Evolutionary conservation across 1,139 yeast species (phyloP).

Genomic region (Taiozyma sp.): DNA sequence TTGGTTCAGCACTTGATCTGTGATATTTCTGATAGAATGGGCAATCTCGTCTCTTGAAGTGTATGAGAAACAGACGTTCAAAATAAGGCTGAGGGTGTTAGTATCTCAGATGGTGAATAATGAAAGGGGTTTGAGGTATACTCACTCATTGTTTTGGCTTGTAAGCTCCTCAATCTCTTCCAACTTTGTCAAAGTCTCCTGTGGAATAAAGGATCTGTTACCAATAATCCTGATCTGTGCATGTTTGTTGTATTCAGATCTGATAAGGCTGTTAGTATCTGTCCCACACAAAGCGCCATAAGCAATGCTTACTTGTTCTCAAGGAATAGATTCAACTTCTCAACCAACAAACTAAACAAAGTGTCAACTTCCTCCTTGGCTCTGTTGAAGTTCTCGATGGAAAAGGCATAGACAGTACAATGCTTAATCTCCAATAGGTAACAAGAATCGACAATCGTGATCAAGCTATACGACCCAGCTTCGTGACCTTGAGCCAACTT

Average conservation of each 20-base stretch:
- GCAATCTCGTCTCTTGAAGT: constrained; percentile 92
- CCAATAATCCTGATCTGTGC: constrained; percentile 69
- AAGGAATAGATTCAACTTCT: constrained; percentile 41
- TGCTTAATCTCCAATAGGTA: constrained; percentile 62
- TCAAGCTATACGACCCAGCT: constrained; percentile 79
- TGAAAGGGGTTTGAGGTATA: constrained; percentile 3
- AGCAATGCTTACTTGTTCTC: constrained; percentile 2
- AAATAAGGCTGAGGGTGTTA: constrained; percentile 32
- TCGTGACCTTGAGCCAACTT: constrained; percentile 84
- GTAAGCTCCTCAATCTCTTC: constrained; percentile 63
- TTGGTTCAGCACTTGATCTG: constrained; percentile 25
- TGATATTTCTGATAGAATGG: constrained; percentile 50
- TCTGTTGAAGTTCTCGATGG: constrained; percentile 90
- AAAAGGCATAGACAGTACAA: constrained; percentile 90
- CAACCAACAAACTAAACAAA: constrained; percentile 74
- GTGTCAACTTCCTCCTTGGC: constrained; percentile 74
- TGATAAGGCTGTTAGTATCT: not conserved
- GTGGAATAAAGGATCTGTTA: constrained; percentile 58
- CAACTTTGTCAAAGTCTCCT: constrained; percentile 58
- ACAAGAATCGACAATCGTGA: constrained; percentile 29
- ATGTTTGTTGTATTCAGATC: constrained; percentile 7
- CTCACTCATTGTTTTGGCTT: constrained; percentile 34
- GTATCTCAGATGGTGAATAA: too few species aligned
- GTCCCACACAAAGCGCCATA: not conserved
- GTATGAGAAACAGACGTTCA: constrained; percentile 92